Percentiles rank a stretch among this genome's conserved stretches.
These are phyloP conservation scores for Cadophora malorum DNA, from an alignment of 2,329 filamentous ascomycete species.

Conservation along the genomic window DNA sequence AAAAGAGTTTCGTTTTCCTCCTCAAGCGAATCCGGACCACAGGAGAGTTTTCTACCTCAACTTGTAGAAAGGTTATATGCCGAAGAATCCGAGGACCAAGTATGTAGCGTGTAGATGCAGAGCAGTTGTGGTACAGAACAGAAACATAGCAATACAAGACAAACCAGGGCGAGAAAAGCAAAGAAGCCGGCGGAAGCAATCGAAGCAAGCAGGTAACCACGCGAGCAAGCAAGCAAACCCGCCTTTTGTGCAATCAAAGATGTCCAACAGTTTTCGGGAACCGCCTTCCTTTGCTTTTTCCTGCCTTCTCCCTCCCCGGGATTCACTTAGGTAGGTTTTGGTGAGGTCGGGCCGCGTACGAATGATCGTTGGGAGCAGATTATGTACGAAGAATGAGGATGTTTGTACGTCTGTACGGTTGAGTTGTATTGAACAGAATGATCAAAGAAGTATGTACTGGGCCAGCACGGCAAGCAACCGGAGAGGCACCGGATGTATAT, in stretches of 20 bases:
- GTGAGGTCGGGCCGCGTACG: not conserved
- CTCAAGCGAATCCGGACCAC: not conserved
- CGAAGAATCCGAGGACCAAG: slow-evolving; percentile 1
- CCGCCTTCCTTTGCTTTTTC: slow-evolving; percentile 8
- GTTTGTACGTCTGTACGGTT: slow-evolving; percentile 1
- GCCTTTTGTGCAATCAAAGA: slow-evolving; percentile 7
- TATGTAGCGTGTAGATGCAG: slow-evolving; percentile 12
- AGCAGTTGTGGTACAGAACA: not conserved
- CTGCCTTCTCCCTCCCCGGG: slow-evolving; percentile 1
- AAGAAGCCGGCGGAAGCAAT: slow-evolving; percentile 3
- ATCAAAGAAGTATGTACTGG: slow-evolving; percentile 2
- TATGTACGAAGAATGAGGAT: slow-evolving; percentile 6
- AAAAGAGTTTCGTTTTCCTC: not conserved
- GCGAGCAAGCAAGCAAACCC: slow-evolving; percentile 18
- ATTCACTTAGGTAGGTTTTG: not conserved
- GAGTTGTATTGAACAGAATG: slow-evolving; percentile 5
- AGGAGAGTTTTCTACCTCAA: not conserved
- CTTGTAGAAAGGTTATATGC: not conserved
- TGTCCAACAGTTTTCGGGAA: not conserved
- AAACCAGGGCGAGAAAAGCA: not conserved
- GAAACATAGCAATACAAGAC: slow-evolving; percentile 13
- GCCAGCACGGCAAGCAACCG: slow-evolving; percentile 21
- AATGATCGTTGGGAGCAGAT: slow-evolving; percentile 8
- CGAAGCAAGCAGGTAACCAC: slow-evolving; percentile 7
- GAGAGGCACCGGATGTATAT: slow-evolving; percentile 25